Percentiles rank a stretch among this genome's conserved stretches.
Evolutionary conservation across 2,329 filamentous ascomycete species (phyloP).

Genomic region (Canariomyces notabilis): DNA sequence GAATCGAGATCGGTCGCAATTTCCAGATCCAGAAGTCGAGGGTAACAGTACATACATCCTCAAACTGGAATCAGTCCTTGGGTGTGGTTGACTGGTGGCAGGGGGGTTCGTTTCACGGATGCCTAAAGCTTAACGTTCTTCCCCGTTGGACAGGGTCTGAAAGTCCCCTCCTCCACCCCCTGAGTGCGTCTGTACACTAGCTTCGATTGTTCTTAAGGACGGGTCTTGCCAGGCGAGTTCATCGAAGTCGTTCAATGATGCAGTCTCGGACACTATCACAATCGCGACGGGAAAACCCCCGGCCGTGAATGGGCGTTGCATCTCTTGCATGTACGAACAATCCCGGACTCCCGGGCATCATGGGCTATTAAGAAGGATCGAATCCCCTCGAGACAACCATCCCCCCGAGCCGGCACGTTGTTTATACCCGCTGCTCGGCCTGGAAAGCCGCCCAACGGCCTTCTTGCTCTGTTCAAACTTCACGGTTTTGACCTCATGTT

Average conservation of each 20-base stretch:
- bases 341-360: too few relatives aligned
- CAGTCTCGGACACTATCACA: not conserved
- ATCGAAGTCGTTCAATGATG: not conserved
- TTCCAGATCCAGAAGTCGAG: too few relatives aligned
- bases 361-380: too few relatives aligned
- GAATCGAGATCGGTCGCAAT: too few relatives aligned
- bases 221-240: not conserved
- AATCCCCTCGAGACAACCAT: not conserved
- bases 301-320: not conserved
- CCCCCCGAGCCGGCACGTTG: not conserved
- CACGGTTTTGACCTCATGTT: not conserved
- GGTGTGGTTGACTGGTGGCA: too few relatives aligned
- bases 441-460: not conserved
- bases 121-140: conserved; percentile 10
- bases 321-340: not conserved
- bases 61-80: too few relatives aligned
- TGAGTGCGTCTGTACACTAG: not conserved
- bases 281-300: too few relatives aligned
- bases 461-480: too few relatives aligned
- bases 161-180: not conserved
- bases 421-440: not conserved
- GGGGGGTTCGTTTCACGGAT: conserved; percentile 13
- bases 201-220: not conserved
- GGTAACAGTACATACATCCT: too few relatives aligned
- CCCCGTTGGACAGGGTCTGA: not conserved